Evolutionary conservation across 345 rosid genomes (phyloP), one percentile per base, ranked within the genome.

Genomic region (Excoecaria cochinchinensis): DNA sequence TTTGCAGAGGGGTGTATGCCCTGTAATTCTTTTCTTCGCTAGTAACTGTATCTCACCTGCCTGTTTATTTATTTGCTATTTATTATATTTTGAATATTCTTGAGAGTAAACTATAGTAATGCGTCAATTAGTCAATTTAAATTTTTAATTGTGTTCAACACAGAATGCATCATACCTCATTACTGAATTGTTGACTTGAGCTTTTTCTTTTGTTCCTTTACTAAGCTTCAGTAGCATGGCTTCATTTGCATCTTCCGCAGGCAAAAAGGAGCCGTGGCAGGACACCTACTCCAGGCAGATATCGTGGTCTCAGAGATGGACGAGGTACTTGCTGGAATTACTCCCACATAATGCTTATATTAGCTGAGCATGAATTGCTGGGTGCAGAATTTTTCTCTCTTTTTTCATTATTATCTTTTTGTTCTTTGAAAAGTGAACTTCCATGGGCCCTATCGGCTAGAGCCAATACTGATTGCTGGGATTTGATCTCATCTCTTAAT

Each of bases 271-370:
- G 67, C 6, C 85, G 91, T 71, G 94, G 91, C 50, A 84, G 91
- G 83, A 86, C 91, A 40, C 91, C 91, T 1, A 90, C 94, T 22
- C 90, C 91, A 19, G 91, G 94, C 40, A 83, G 77, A 74, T 90
- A 88, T 76, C 88, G 83, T 2, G 94, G 91, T 17, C 76, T 83
- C 74, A 83, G 79, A 83, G 91, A 85, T 0, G 80, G 73, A 72
- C 85, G 81, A 81, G 90, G 93, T 88, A 73, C 4, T 65, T 39
- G 31, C 31, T 1, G 31, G 31, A 31, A 31, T 31, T 31, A 31
- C 31, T 31, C 2, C 31, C 31, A 31, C 31, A 31, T 31, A 31
- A 31, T 31, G 31, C 31, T 31, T 31, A 31, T 31, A 11, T 53
- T 46, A 47, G 58, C 39, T 17, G 66, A 67, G 39, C 60, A 48